Evolutionary conservation across 2,329 filamentous ascomycete genomes (phyloP).

Genomic region (Fusarium chuoi): DNA sequence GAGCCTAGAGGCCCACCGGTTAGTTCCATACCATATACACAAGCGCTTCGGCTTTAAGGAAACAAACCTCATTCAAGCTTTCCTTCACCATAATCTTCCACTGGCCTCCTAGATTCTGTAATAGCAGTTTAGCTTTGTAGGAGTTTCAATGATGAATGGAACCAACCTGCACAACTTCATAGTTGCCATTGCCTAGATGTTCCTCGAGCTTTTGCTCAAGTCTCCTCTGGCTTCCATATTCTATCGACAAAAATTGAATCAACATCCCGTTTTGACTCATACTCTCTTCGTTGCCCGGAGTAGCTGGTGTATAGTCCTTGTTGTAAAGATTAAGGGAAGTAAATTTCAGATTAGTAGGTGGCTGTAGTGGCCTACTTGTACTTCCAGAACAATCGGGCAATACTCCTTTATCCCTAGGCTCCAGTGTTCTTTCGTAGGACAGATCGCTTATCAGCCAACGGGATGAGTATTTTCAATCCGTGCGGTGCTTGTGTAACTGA

Average conservation of each 20-base stretch:
- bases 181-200: neutral
- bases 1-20: neutral
- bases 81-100: neutral
- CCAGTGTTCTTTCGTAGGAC: neutral
- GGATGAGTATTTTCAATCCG: neutral
- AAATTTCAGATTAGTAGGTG: neutral
- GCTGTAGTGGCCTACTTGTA: neutral
- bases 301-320: neutral
- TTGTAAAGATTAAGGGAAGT: neutral
- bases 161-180: neutral
- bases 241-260: neutral
- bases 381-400: neutral
- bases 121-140: rapidly evolving
- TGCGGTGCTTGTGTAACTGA: neutral
- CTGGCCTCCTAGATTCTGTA: neutral
- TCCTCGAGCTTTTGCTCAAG: neutral
- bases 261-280: neutral
- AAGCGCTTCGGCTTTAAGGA: neutral
- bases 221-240: neutral
- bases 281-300: neutral
- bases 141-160: neutral
- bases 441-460: neutral
- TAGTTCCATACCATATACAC: neutral
- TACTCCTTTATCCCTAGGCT: rapidly evolving
- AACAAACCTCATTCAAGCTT: neutral